phyloP scores from a whole-genome alignment of 768 basidiomycete genomes.

The Mycena kentingensis region DNA sequence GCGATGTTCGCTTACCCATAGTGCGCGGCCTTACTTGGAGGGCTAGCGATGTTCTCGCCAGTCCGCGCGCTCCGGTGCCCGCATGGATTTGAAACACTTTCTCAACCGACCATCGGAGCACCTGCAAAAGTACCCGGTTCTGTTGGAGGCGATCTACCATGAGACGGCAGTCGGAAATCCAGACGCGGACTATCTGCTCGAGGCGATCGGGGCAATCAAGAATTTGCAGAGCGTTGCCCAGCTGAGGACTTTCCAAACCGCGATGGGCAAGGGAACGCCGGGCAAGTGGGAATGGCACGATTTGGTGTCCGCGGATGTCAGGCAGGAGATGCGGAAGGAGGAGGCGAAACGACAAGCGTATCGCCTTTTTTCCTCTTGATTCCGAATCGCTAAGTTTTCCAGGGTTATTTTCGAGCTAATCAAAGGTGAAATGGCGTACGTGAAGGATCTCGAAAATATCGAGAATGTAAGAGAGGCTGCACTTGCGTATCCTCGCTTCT shows the following conservation, averaged over 20 bases:
- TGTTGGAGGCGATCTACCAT: constrained; percentile 82
- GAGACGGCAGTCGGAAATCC: constrained; percentile 82
- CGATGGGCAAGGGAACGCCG: constrained; percentile 80
- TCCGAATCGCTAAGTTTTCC: constrained; percentile 21
- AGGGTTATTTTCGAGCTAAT: constrained; percentile 94
- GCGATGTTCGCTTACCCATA: constrained; percentile 20
- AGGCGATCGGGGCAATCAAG: constrained; percentile 84
- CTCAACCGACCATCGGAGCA: constrained; percentile 80
- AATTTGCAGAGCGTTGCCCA: constrained; percentile 80
- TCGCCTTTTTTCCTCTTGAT: constrained; percentile 24
- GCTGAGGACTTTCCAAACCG: constrained; percentile 85
- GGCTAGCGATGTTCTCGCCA: constrained; percentile 46
- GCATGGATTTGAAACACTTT: constrained; percentile 74
- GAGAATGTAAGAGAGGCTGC: constrained; percentile 57
- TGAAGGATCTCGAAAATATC: constrained; percentile 87
- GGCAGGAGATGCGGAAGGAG: constrained; percentile 63
- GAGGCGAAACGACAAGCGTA: constrained; percentile 86
- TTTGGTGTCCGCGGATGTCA: constrained; percentile 69
- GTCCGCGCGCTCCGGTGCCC: constrained; percentile 40
- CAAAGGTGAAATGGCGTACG: constrained; percentile 94
- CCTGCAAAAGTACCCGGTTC: constrained; percentile 79
- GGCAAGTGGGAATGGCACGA: constrained; percentile 92
- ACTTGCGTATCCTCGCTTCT: background rate
- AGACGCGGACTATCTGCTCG: constrained; percentile 78
- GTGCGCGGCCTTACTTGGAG: background rate